Percentiles rank a stretch among this genome's conserved stretches.
Evolutionary conservation across 1,284 basidiomycete genomes (phyloP).

Genomic region (Ganoderma multipileum): DNA sequence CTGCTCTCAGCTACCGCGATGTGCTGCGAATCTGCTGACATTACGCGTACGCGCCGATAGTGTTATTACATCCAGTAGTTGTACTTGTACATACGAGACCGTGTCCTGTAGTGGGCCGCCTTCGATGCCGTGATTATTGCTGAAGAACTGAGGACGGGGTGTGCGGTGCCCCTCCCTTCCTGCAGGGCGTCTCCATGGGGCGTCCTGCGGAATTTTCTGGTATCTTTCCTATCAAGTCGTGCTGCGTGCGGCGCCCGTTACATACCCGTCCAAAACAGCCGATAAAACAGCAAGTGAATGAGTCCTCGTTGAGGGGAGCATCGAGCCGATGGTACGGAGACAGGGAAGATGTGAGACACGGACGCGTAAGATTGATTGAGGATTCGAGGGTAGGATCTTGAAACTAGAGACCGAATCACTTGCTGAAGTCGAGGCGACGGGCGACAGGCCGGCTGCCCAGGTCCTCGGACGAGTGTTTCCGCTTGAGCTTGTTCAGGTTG

Average conservation of each 20-base stretch:
- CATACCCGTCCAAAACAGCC: not conserved
- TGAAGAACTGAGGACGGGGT: constrained; percentile 13
- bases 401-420: constrained; percentile 6
- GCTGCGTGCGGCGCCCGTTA: not conserved
- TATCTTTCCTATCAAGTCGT: not conserved
- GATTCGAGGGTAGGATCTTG: too few species aligned
- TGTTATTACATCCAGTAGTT: constrained; percentile 24
- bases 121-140: constrained; percentile 9
- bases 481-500: constrained; percentile 50
- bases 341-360: not conserved
- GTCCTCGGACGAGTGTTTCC: constrained; percentile 52
- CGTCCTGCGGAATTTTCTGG: not conserved
- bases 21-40: constrained; percentile 10
- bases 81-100: constrained; percentile 32
- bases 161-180: not conserved
- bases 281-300: not conserved
- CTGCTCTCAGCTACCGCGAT: not conserved
- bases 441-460: constrained; percentile 50
- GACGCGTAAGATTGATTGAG: not conserved
- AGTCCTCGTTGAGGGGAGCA: not conserved
- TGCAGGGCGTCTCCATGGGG: not conserved
- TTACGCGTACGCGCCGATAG: constrained; percentile 17
- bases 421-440: constrained; percentile 53
- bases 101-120: constrained; percentile 19
- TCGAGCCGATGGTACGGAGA: not conserved